Percentiles rank a stretch among this genome's conserved stretches.
Conservation (phyloP, 2,329 filamentous ascomycete species). For the Coniochaeta sp. region DNA sequence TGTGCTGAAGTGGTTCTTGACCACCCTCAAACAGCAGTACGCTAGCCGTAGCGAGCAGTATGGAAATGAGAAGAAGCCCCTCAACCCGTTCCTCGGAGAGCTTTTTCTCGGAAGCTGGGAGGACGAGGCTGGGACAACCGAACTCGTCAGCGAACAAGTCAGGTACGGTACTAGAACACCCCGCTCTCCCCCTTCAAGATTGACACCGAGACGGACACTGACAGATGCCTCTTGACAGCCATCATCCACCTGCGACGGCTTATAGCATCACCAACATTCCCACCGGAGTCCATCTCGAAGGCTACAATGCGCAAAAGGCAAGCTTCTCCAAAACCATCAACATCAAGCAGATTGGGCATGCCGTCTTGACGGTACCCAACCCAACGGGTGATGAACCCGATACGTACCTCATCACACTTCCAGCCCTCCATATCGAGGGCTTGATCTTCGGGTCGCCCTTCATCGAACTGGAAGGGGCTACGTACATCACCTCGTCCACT, state of each 20-base stretch:
- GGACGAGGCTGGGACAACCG: constrained; percentile 72
- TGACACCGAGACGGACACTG: background rate
- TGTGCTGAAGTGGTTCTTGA: constrained; percentile 95
- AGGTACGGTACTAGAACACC: constrained; percentile 44
- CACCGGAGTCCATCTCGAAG: constrained; percentile 70
- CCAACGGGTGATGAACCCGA: constrained; percentile 37
- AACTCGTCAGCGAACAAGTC: constrained; percentile 90
- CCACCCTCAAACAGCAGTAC: constrained; percentile 83
- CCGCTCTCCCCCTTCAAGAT: background rate
- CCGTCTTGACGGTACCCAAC: constrained; percentile 65
- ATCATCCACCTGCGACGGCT: constrained; percentile 91
- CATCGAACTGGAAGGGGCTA: constrained; percentile 80
- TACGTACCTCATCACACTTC: constrained; percentile 85
- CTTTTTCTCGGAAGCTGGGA: constrained; percentile 90
- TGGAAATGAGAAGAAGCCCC: constrained; percentile 93
- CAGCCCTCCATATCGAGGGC: constrained; percentile 86
- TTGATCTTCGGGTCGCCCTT: constrained; percentile 82
- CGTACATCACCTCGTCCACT: constrained; percentile 78
- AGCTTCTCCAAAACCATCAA: constrained; percentile 91
- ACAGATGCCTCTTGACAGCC: constrained; percentile 34
- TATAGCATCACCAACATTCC: constrained; percentile 87
- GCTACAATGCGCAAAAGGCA: constrained; percentile 94
- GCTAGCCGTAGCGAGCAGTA: constrained; percentile 66
- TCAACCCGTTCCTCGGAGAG: constrained; percentile 95
- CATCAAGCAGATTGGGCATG: constrained; percentile 91